Base-by-base conservation (phyloP, 2,329 filamentous ascomycete species). In the Canariomyces notabilis region DNA sequence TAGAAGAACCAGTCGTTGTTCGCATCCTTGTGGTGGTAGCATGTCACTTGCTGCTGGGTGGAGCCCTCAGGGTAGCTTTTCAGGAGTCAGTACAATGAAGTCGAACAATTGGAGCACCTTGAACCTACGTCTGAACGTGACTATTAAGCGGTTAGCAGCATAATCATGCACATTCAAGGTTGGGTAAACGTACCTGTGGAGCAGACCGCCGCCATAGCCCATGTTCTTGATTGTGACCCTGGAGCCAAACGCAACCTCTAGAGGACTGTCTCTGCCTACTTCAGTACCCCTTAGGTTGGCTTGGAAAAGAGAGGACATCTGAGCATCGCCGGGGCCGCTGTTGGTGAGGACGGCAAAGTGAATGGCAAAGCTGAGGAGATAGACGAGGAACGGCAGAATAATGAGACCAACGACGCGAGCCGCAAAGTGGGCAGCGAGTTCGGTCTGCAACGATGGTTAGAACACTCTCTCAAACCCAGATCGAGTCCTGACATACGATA, bases 1-100 rank as follows among this genome's bases (percentile, higher is more conserved):
- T 96, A 96, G 70, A 98, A 90, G 71, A 94, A 95, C 93, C 93
- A 98, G 67, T 98, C 93, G 66, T 98, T 98, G 79, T 98, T 98
- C 66, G 91, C 79, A 74, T 98, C 93, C 67, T 98, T 98, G 76
- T 98, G 93, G 70, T 98, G 93, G 70, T 98, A 98, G 75, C 94
- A 98, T 53, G 93, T 98, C 52, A 98, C 84, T 67, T 98, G 93
- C 68, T 98, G 94, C 70, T 98, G 93, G 42, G 72, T 73, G 31
- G 93, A 97, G 23, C 91, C 93, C 63, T 96, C 90, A 0, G 91
- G 91, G 65, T 89, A 97, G n/a, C n/a, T n/a, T n/a, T n/a, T n/a
- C n/a, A n/a, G n/a, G n/a, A n/a, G n/a, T n/a, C n/a, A n/a, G n/a
- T n/a, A n/a, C n/a, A n/a, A n/a, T n/a, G n/a, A n/a, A n/a, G n/a